phyloP scores from a whole-genome alignment of 192 early-diverging fungal genomes.

The Glomus cerebriforme region DNA sequence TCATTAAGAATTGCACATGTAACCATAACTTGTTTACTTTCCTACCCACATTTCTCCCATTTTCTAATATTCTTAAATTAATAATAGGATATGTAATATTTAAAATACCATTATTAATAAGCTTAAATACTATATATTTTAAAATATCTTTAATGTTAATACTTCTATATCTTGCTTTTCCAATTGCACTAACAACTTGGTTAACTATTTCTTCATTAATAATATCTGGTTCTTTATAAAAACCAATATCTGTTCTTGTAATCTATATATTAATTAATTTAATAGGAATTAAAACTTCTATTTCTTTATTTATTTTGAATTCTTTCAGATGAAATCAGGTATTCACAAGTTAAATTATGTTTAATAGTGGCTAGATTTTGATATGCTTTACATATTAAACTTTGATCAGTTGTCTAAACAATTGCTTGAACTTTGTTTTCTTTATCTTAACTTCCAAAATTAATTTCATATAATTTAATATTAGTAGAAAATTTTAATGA shows the following conservation, averaged over 20 bases:
- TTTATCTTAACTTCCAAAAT: neutral
- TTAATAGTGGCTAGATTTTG: neutral
- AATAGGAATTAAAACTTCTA: neutral
- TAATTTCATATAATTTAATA: neutral
- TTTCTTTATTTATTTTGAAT: constrained; percentile 1
- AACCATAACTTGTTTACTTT: neutral
- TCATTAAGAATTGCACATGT: constrained; percentile 9
- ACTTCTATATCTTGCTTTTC: neutral
- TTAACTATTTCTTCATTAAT: neutral
- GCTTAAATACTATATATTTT: neutral
- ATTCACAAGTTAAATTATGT: neutral
- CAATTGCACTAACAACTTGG: neutral
- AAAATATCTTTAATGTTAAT: neutral
- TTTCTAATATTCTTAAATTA: neutral
- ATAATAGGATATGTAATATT: neutral
- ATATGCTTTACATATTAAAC: neutral
- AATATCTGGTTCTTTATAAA: neutral
- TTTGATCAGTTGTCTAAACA: neutral
- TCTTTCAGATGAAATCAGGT: neutral
- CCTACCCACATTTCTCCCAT: neutral
- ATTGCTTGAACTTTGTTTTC: neutral
- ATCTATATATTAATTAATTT: neutral
- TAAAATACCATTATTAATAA: neutral
- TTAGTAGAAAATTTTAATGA: neutral
- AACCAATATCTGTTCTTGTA: neutral